Conservation (phyloP, 2,329 filamentous ascomycete species). For the Arthrobotrys megalospora region DNA sequence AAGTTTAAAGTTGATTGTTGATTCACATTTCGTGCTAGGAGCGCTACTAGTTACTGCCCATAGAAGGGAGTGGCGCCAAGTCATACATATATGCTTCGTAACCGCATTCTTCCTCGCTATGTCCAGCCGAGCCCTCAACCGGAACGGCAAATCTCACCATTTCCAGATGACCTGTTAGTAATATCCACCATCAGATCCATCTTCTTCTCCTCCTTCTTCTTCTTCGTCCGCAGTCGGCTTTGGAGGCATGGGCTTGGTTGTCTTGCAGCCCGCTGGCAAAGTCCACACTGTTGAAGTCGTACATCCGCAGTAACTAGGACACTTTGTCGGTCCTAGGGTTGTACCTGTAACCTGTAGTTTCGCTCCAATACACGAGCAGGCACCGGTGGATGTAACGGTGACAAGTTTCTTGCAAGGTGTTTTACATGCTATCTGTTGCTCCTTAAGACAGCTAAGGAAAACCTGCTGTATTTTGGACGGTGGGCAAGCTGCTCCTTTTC, state of each 20-base stretch:
- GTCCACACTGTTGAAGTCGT: conserved; percentile 1
- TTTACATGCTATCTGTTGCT: not conserved
- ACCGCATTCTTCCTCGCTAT: no score
- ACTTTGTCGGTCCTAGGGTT: not conserved
- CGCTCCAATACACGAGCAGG: conserved; percentile 4
- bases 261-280: conserved; percentile 6
- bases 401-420: not conserved
- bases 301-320: conserved; percentile 8
- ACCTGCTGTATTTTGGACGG: not conserved
- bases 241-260: not conserved
- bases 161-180: not conserved
- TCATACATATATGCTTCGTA: no score
- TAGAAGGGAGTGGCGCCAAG: no score
- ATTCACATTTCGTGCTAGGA: no score
- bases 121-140: not conserved
- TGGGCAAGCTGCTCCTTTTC: not conserved
- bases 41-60: no score
- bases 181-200: not conserved
- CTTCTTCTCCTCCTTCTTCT: not conserved
- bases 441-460: not conserved
- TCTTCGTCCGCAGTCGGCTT: not conserved
- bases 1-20: no score
- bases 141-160: not conserved
- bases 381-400: conserved; percentile 2
- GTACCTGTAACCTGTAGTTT: conserved; percentile 5